Base-by-base conservation (phyloP, 495 filamentous ascomycete species). In the Hyphodiscus hymeniophilus region DNA sequence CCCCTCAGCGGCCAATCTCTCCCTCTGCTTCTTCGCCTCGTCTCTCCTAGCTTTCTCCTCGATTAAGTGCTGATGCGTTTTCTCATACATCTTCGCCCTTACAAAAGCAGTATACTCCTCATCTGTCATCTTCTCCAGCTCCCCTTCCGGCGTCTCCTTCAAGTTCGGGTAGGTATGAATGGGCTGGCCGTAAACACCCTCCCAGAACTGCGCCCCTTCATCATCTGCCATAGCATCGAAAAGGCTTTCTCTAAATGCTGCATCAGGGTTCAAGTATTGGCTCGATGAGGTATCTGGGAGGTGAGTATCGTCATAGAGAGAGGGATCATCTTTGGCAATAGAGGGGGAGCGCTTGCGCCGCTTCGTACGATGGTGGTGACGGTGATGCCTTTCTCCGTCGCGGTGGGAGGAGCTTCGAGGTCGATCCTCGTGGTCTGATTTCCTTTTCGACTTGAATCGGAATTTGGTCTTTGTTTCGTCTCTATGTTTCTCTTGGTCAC, bases 141-240 rank as follows among this genome's bases (percentile, higher is more conserved):
- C 71, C 15, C 77, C 85, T 56, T 34, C 55, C 28, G 55, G 67
- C 21, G 48, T 62, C 7, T 68, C 49, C 22, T 61, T 65, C 1
- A 65, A 38, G 42, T 59, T 42, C 1, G 75, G 59, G 52, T 84
- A 89, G 3, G 61, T 74, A 56, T 87, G 83, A 43, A 97, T 85
- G 0, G 91, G 91, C 59, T 97, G 89, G 12, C 90, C 89, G 65
- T 95, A 98, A 41, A 97, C 88, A 28, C 79, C 75, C 61, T 95
- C 84, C 92, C 92, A 98, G 69, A 87, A 97, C 28, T 77, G 78
- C 34, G 92, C 92, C 31, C 92, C 92, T 68, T 98, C 92, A 66
- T 98, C 92, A 65, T 98, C 92, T 32, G 89, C 94, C 63, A 98
- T 81, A n/a, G 92, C 92, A 64, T 98, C 92, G 71, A 97, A 95